Evolutionary conservation across 106 monocot genomes (phyloP).

Genomic region (Ottelia alismoides): DNA sequence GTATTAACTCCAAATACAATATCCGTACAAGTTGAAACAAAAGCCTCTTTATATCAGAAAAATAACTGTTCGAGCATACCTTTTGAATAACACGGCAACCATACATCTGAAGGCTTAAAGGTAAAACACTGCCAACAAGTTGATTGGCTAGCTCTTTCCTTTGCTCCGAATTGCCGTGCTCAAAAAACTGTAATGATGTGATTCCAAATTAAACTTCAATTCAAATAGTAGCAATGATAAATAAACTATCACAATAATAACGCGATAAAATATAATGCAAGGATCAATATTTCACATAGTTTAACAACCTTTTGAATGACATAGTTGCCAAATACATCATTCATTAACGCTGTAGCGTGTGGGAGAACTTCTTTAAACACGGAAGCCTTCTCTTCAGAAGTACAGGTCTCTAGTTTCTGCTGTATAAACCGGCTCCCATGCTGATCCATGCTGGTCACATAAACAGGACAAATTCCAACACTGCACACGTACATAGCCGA

Average conservation of each 20-base stretch:
- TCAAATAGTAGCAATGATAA: too few species aligned
- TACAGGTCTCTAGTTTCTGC: constrained; percentile 86
- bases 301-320: constrained; percentile 87
- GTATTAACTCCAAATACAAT: too few species aligned
- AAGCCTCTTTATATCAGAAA: not conserved
- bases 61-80: constrained; percentile 18
- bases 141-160: constrained; percentile 80
- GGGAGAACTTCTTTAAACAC: constrained; percentile 91
- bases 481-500: not conserved
- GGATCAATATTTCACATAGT: too few species aligned
- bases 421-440: constrained; percentile 97
- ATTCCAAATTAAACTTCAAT: too few species aligned
- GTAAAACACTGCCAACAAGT: constrained; percentile 55
- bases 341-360: constrained; percentile 79
- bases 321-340: constrained; percentile 96
- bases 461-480: not conserved
- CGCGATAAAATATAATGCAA: too few species aligned
- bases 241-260: too few species aligned
- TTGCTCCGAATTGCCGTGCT: constrained; percentile 73
- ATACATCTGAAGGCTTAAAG: constrained; percentile 95
- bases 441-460: constrained; percentile 76
- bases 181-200: constrained; percentile 72
- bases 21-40: not conserved
- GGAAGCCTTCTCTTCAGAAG: constrained; percentile 62
- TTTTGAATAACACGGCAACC: constrained; percentile 98